Conservation (phyloP, 2,329 filamentous ascomycete species). For the Beauveria brongniartii region DNA sequence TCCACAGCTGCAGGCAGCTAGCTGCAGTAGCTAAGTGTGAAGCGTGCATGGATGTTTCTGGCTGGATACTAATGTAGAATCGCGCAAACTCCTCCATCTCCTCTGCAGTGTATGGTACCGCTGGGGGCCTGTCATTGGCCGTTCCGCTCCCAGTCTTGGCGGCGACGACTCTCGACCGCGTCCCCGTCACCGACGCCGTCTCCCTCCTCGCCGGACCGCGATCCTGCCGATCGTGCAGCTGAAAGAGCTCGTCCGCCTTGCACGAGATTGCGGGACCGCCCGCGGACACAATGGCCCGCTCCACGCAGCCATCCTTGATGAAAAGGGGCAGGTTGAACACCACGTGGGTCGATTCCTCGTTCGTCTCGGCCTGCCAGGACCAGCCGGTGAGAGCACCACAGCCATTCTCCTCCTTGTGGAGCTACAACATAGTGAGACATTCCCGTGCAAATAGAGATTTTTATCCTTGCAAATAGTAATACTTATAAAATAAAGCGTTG, state of each 20-base stretch:
- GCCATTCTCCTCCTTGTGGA: constrained; percentile 7
- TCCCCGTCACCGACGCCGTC: not conserved
- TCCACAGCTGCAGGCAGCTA: too few species aligned
- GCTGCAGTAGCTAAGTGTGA: too few species aligned
- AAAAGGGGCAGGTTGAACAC: constrained; percentile 18
- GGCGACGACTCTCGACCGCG: not conserved
- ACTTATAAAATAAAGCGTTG: too few species aligned
- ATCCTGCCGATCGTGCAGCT: not conserved
- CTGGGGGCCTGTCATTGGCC: not conserved
- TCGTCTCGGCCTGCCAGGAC: constrained; percentile 2
- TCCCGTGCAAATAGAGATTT: too few species aligned
- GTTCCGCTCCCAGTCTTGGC: not conserved
- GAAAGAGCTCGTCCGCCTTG: not conserved
- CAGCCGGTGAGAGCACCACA: constrained; percentile 15
- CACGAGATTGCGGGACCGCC: constrained; percentile 19
- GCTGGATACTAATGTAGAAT: not conserved
- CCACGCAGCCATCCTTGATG: constrained; percentile 20
- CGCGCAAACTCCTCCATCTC: not conserved
- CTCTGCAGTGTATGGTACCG: not conserved
- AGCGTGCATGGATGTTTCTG: too few species aligned
- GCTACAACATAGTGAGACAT: not conserved
- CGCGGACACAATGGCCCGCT: constrained; percentile 20
- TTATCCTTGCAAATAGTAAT: too few species aligned
- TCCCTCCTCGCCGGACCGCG: not conserved
- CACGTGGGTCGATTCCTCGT: not conserved